These are phyloP conservation scores for Pouteria glomerata DNA, from an alignment of 148 eudicot genomes.

Conservation along the genomic window DNA sequence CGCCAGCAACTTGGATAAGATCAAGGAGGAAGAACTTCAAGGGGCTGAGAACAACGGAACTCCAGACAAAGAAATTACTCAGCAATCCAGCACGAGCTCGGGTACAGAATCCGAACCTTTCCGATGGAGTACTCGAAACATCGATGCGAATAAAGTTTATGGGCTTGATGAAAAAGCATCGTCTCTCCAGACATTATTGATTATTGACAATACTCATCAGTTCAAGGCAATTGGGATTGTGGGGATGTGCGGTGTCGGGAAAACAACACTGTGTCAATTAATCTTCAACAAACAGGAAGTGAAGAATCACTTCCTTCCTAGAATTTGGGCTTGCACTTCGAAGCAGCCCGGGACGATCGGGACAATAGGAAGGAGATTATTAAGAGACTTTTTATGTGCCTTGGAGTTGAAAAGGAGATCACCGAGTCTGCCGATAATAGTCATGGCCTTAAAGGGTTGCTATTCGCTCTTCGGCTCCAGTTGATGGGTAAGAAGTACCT, in stretches of 20 bases:
- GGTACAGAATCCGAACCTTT: neutral
- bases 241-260: conserved; percentile 32
- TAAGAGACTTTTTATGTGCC: conserved; percentile 19
- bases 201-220: neutral
- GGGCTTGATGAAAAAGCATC: conserved; percentile 15
- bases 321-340: conserved; percentile 29
- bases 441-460: conserved; percentile 5
- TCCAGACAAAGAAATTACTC: too few species aligned
- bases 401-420: conserved; percentile 21
- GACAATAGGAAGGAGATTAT: conserved; percentile 20
- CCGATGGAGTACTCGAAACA: conserved; percentile 19
- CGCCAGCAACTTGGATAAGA: neutral
- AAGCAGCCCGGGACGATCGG: conserved; percentile 8
- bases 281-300: conserved; percentile 11
- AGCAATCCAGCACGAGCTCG: neutral
- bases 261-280: conserved; percentile 26
- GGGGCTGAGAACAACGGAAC: neutral
- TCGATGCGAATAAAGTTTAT: conserved; percentile 1
- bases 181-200: conserved; percentile 16
- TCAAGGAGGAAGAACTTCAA: neutral
- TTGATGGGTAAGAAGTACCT: conserved; percentile 26
- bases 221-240: conserved; percentile 18
- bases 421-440: neutral
- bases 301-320: conserved; percentile 12
- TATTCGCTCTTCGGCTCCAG: conserved; percentile 17